Base-by-base conservation (phyloP, 2,329 filamentous ascomycete genomes). In the Cercospora sojina region DNA sequence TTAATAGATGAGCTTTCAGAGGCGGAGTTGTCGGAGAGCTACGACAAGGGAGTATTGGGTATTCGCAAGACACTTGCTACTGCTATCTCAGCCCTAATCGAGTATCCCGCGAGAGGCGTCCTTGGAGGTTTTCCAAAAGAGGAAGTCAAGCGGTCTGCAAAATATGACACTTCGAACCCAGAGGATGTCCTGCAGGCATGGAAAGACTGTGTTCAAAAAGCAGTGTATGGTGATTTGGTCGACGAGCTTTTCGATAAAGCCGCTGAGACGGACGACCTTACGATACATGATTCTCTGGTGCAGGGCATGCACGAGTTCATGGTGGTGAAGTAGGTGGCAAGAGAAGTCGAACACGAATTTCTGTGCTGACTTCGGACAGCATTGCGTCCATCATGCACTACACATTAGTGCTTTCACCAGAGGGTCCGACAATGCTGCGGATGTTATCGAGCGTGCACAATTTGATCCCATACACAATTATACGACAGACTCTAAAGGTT, bases 1-100 rank as follows among this genome's bases (percentile, higher is more conserved):
- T 77, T 92, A 16, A 80, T 91, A 71, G 79, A 81, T 71, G 83
- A 87, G 72, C 80, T 94, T 62, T 88, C 84, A 8, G 84, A 88
- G 32, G 90, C 87, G 1, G 87, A 91, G 59, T 80, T 94, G 32
- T 92, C 90, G 1, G 91, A 94, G 77, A 92, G 90, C 75, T 94
- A 93, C 74, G 91, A 94, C 76, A 92, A 92, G 77, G 91, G 90
- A 13, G 83, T 87, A 0, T 79, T 94, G 70, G 91, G 91, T 0
- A 88, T 88, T 66, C 83, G 91, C 60, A 93, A 92, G 79, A 91
- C 89, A 20, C 79, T 94, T 58, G 87, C 91, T 0, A 92, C 91
- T 6, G 90, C 89, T 0, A 84, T 88, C 9, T 90, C 89, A 38
- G 86, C 87, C 6, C 77, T 93, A 64, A 82, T 91, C 62, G 91